Evolutionary conservation across 106 monocot genomes (phyloP).

Genomic region (Gastrodia elata): DNA sequence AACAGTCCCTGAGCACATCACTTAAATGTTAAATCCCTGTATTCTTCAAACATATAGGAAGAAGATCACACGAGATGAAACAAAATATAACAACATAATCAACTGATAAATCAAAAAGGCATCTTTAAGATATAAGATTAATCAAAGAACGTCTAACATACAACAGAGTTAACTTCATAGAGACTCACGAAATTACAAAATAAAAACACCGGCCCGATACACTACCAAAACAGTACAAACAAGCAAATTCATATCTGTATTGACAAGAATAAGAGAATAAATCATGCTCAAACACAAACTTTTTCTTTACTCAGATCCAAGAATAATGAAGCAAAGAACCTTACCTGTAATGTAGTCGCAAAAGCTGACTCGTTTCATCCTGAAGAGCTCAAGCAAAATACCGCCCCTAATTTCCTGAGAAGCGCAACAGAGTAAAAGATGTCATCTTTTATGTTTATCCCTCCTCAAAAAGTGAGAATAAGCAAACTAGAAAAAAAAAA

Average conservation of each 20-base stretch:
- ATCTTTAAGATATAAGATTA: background rate
- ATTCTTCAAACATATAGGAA: too few species aligned
- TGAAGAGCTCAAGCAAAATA: background rate
- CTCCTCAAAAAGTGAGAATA: background rate
- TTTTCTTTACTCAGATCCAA: background rate
- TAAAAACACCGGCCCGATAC: background rate
- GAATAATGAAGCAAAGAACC: background rate
- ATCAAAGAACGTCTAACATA: background rate
- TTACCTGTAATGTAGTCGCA: background rate
- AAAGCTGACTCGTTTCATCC: background rate
- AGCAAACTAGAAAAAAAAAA: background rate
- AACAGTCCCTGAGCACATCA: too few species aligned
- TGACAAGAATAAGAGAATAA: too few species aligned
- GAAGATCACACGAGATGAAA: too few species aligned
- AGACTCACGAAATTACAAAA: background rate
- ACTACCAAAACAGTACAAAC: background rate
- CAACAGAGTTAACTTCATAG: background rate
- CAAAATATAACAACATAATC: too few species aligned
- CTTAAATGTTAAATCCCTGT: too few species aligned
- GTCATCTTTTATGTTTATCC: background rate
- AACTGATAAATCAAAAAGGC: background rate
- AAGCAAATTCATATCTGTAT: too few species aligned
- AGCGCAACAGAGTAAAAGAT: background rate
- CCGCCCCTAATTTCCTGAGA: background rate
- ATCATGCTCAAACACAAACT: background rate